Conservation (phyloP, 331 rosid genomes). For the Stylosanthes scabra region DNA sequence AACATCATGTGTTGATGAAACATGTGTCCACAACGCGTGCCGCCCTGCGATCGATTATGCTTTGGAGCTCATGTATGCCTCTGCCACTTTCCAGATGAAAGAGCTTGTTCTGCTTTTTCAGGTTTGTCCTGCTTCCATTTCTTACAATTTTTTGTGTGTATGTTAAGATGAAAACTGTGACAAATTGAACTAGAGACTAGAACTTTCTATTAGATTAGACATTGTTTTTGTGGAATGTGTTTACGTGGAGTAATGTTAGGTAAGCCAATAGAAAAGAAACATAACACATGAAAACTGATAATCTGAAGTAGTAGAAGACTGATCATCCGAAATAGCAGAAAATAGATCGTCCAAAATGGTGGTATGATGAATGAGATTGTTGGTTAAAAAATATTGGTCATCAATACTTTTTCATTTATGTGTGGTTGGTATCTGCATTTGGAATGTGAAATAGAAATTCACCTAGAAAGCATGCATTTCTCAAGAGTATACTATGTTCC, state of each 20-base stretch:
- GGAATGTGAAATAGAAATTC: conserved; percentile 12
- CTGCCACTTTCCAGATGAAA: conserved; percentile 80
- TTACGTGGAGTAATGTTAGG: background rate
- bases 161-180: background rate
- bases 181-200: background rate
- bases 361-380: too few relatives aligned
- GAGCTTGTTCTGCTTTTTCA: conserved; percentile 83
- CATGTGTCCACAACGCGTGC: conserved; percentile 82
- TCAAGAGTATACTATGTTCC: background rate
- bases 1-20: conserved; percentile 79
- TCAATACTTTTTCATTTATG: too few relatives aligned
- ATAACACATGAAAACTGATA: background rate
- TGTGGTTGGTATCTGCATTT: too few relatives aligned
- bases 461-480: background rate
- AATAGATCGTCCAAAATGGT: too few relatives aligned
- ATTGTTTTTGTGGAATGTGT: background rate
- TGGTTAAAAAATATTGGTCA: too few relatives aligned
- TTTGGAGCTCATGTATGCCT: conserved; percentile 90
- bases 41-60: conserved; percentile 83
- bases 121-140: conserved; percentile 52
- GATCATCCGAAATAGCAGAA: too few relatives aligned
- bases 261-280: background rate
- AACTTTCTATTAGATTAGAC: background rate
- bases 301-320: too few relatives aligned
- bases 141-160: conserved; percentile 22